phyloP scores from a whole-genome alignment of 306 rosid species.

The Vigna hirtella region DNA sequence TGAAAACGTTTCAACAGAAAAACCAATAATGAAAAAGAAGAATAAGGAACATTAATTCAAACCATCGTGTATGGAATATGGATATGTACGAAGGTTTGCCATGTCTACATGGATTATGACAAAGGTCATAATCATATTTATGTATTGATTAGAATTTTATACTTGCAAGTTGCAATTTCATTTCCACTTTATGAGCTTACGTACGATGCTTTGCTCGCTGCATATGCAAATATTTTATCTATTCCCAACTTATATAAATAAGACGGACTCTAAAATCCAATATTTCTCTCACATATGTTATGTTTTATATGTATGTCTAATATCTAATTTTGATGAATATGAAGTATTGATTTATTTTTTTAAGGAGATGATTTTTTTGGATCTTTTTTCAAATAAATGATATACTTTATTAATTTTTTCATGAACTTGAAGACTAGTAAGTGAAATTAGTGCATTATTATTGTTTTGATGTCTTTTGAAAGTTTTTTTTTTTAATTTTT shows the following conservation, averaged over 20 bases:
- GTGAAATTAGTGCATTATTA: no score
- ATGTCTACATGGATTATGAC: background rate
- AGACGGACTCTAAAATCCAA: background rate
- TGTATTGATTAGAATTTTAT: background rate
- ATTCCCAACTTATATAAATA: background rate
- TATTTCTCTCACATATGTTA: background rate
- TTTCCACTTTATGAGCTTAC: slow-evolving; percentile 15
- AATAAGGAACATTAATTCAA: background rate
- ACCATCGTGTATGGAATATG: background rate
- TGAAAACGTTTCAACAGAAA: background rate
- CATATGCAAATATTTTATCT: background rate
- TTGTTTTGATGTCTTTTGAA: no score
- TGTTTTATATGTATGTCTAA: no score
- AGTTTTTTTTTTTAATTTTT: no score
- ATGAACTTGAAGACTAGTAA: no score
- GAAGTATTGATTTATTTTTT: no score
- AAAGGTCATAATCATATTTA: slow-evolving; percentile 9
- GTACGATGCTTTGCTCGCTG: background rate
- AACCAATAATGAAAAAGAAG: background rate
- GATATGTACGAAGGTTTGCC: background rate
- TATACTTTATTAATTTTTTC: no score
- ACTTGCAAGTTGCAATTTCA: slow-evolving; percentile 2
- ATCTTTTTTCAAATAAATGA: no score
- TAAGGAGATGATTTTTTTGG: no score
- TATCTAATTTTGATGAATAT: no score